phyloP scores from a whole-genome alignment of 108 stramenopile genomes.

The Aurantiochytrium sp. region DNA sequence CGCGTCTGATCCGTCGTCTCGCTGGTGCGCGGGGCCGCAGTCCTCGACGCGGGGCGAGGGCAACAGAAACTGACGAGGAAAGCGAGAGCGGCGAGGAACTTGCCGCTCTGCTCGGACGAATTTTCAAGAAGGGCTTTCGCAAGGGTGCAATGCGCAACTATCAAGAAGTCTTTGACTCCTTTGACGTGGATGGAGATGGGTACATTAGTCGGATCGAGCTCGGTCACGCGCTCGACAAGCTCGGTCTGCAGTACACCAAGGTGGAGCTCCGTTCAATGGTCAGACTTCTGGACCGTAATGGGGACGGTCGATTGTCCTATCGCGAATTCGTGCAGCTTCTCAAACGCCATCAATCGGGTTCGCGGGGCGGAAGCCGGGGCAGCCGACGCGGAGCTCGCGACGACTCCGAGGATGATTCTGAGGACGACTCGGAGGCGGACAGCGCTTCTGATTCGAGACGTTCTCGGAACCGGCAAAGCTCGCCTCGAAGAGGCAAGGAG shows the following conservation, averaged over 20 bases:
- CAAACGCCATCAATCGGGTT: background rate
- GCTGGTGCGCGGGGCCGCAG: background rate
- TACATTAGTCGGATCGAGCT: background rate
- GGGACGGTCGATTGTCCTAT: background rate
- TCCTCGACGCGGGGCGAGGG: background rate
- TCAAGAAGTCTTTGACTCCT: background rate
- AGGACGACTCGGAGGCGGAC: background rate
- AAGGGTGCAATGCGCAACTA: background rate
- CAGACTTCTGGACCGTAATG: background rate
- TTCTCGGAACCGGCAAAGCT: too few relatives aligned
- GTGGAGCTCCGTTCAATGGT: background rate
- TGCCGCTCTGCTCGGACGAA: background rate
- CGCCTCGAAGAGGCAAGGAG: too few relatives aligned
- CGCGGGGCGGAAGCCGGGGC: background rate
- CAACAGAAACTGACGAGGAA: background rate
- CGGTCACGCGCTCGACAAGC: background rate
- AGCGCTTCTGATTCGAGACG: too few relatives aligned
- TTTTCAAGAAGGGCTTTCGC: conserved; percentile 1
- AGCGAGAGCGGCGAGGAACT: background rate
- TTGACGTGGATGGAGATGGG: background rate
- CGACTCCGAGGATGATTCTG: background rate
- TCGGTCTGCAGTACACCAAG: background rate
- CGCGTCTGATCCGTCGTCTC: background rate
- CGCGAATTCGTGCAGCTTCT: background rate
- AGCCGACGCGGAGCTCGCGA: background rate